phyloP scores from a whole-genome alignment of 2,329 filamentous ascomycete genomes.

The Nemania sp. region DNA sequence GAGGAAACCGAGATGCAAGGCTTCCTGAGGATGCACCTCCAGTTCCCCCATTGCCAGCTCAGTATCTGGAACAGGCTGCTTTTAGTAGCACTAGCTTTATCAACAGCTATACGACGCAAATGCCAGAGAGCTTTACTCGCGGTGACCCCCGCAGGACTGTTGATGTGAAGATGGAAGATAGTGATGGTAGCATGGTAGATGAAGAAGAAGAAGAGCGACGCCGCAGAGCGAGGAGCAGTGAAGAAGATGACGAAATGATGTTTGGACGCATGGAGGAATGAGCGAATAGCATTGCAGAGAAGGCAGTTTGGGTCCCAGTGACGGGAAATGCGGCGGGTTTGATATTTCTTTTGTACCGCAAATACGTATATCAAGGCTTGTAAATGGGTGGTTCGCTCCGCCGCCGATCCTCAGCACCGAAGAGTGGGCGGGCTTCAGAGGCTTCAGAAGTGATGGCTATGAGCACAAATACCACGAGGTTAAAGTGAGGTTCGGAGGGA shows the following conservation, averaged over 20 bases:
- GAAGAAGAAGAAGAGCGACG: slow-evolving; percentile 67
- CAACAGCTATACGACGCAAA: slow-evolving; percentile 62
- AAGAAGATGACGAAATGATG: slow-evolving; percentile 92
- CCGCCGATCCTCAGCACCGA: slow-evolving; percentile 68
- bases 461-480: slow-evolving; percentile 60
- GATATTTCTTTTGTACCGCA: slow-evolving; percentile 56
- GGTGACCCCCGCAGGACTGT: slow-evolving; percentile 55
- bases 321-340: slow-evolving; percentile 41
- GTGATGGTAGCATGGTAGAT: slow-evolving; percentile 63
- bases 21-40: slow-evolving; percentile 77
- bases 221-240: slow-evolving; percentile 64
- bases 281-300: slow-evolving; percentile 30
- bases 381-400: slow-evolving; percentile 65
- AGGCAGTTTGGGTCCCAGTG: slow-evolving; percentile 20
- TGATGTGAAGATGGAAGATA: slow-evolving; percentile 71
- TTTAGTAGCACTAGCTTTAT: slow-evolving; percentile 65
- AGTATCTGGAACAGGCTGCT: slow-evolving; percentile 68
- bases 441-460: slow-evolving; percentile 17
- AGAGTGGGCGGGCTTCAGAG: slow-evolving; percentile 66
- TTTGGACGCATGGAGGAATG: slow-evolving; percentile 97
- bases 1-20: slow-evolving; percentile 64
- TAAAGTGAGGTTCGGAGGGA: slow-evolving; percentile 67
- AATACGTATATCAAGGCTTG: slow-evolving; percentile 44
- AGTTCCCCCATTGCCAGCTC: slow-evolving; percentile 82
- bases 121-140: slow-evolving; percentile 67